Evolutionary conservation across 176 grass and related monocot genomes (phyloP), one percentile per base, ranked within the genome.

Genomic region (Carex parvula): DNA sequence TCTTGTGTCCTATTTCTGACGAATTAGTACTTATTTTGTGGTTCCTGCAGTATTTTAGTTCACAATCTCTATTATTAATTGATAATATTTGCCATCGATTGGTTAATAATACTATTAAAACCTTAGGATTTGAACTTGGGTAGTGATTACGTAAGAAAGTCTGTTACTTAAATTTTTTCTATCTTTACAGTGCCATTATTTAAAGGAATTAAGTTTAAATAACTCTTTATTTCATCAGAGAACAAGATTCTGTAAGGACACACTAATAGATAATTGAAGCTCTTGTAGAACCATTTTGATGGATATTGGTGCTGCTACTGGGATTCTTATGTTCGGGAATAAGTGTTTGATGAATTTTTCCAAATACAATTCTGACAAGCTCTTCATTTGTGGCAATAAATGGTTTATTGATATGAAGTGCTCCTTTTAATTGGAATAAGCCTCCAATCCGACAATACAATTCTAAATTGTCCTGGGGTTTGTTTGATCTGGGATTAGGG

Each of bases 81-180:
- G 37, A 82, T 82, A 67, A 82, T 82, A 42, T 52, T 41, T 67
- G 41, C 21, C 17, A 17, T 66, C 53, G 48, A 76, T 67, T 29
- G 33, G 60, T 54, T 82, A 53, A 62, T 65, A 24, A 3, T 50
- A 52, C 24, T 13, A 62, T 53, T 42, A 66, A 66, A 52, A 67
- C 22, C 42, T 65, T 82, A 18, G 18, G 61, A 48, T 82, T 53
- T 82, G 39, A 50, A 30, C 4, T 30, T 55, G 48, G 20, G 50
- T n/a, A 48, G 37, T 67, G 80, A 64, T 64, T 61, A 7, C 5
- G 17, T 22, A 56, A 81, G 58, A 62, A 42, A 22, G 60, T 41
- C 20, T 48, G 54, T 67, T 48, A 0, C 12, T 52, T 83, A n/a
- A 41, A 15, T 30, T 7, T 15, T 22, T 48, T 26, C 11, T 46